Conservation (phyloP, 345 rosid genomes). For the Punica granatum region DNA sequence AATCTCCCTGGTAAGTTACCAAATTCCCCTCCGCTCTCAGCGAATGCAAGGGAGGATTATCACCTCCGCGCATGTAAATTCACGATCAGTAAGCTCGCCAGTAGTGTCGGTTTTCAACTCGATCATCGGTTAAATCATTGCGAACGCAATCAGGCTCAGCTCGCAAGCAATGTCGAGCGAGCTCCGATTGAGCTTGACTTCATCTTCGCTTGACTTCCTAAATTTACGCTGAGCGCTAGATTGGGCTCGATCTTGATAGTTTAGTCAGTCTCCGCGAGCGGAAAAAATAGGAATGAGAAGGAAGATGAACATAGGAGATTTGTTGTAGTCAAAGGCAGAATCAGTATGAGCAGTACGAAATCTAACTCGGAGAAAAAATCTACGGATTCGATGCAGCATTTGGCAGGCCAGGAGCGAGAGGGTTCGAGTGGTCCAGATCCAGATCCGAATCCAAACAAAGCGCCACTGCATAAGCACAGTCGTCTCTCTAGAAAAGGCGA, state of each 20-base stretch:
- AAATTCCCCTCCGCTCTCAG: not conserved
- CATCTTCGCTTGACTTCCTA: not conserved
- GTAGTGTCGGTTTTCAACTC: not conserved
- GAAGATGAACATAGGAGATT: not conserved
- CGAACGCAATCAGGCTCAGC: not conserved
- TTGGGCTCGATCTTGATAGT: not conserved
- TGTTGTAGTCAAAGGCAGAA: not conserved
- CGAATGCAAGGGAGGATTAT: too few relatives aligned
- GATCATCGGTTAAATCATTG: too few relatives aligned
- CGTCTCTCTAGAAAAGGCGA: slow-evolving; percentile 43
- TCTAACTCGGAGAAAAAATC: not conserved
- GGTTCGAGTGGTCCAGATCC: slow-evolving; percentile 56
- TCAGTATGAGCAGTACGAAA: not conserved
- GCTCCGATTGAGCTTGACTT: not conserved
- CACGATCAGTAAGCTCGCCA: not conserved
- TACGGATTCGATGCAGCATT: slow-evolving; percentile 33
- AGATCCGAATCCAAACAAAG: slow-evolving; percentile 46
- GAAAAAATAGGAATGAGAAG: not conserved
- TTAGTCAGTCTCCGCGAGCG: not conserved
- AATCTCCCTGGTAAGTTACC: slow-evolving; percentile 43
- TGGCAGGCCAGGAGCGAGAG: slow-evolving; percentile 57
- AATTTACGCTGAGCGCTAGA: not conserved
- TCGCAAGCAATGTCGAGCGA: not conserved
- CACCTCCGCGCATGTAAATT: not conserved
- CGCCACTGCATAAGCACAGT: slow-evolving; percentile 33